Conservation (phyloP, 2,329 filamentous ascomycete species). For the Cercospora sp. region DNA sequence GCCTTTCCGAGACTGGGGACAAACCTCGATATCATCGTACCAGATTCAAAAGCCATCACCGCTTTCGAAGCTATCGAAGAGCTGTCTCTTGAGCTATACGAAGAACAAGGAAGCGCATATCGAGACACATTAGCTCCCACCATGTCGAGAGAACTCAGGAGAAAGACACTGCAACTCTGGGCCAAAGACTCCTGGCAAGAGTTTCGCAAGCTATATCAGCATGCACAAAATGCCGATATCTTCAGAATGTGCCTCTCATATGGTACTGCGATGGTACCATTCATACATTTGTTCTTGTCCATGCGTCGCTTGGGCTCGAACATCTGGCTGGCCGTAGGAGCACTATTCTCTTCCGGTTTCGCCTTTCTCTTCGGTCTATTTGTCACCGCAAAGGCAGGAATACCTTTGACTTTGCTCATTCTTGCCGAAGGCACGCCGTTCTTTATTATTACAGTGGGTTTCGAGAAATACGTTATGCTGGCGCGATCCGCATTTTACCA, state of each 20-base stretch:
- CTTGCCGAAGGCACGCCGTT: conserved; percentile 95
- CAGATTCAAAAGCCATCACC: not conserved
- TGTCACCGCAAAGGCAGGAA: conserved; percentile 87
- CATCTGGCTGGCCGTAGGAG: conserved; percentile 90
- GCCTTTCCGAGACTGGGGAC: not conserved
- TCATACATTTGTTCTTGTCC: conserved; percentile 93
- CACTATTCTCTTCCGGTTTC: conserved; percentile 87
- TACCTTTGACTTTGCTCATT: conserved; percentile 88
- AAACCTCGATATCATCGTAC: not conserved
- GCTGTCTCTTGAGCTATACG: not conserved
- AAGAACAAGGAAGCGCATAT: not conserved
- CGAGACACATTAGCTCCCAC: not conserved
- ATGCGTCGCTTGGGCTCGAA: conserved; percentile 97
- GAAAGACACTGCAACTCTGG: conserved; percentile 54
- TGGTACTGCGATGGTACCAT: conserved; percentile 95
- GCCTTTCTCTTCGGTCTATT: conserved; percentile 92
- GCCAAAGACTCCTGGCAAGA: conserved; percentile 76
- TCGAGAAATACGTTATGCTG: conserved; percentile 98
- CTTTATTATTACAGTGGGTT: conserved; percentile 96
- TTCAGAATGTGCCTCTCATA: conserved; percentile 97
- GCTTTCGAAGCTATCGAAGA: not conserved
- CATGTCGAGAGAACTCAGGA: not conserved
- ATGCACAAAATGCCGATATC: conserved; percentile 94
- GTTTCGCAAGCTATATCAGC: conserved; percentile 76
- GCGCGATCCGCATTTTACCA: conserved; percentile 83